phyloP scores from a whole-genome alignment of 371 early-diverging fungal species.

The Coelomomyces lativittatus region DNA sequence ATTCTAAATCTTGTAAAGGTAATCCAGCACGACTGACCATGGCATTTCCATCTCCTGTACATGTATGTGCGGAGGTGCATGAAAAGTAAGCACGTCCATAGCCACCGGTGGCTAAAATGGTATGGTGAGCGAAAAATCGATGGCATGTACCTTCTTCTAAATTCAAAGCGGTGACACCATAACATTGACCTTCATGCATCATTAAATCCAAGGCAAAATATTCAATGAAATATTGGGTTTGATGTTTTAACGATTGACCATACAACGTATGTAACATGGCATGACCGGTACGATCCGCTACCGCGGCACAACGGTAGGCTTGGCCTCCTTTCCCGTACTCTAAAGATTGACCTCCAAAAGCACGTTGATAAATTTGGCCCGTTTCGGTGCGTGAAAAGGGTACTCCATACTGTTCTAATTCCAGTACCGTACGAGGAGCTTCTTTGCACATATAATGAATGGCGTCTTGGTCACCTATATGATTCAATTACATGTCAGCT shows the following conservation, averaged over 20 bases:
- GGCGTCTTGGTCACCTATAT: conserved; percentile 89
- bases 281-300: conserved; percentile 97
- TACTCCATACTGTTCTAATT: conserved; percentile 91
- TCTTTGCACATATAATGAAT: conserved; percentile 97
- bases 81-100: conserved; percentile 97
- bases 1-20: conserved; percentile 37
- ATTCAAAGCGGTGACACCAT: conserved; percentile 84
- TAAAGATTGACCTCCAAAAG: conserved; percentile 88
- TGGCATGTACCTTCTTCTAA: conserved; percentile 94
- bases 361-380: conserved; percentile 94
- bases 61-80: conserved; percentile 90
- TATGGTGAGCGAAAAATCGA: conserved; percentile 92
- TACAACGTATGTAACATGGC: conserved; percentile 90
- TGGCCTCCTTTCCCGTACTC: conserved; percentile 92
- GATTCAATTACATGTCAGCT: neutral
- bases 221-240: conserved; percentile 92
- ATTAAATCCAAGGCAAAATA: conserved; percentile 94
- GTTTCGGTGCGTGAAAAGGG: conserved; percentile 93
- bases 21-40: conserved; percentile 41
- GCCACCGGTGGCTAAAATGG: conserved; percentile 93
- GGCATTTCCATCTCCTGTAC: conserved; percentile 44
- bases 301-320: conserved; percentile 91
- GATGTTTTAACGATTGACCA: conserved; percentile 82
- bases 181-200: conserved; percentile 93
- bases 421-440: conserved; percentile 84